Conservation (phyloP, 2,329 filamentous ascomycete species). For the Colletotrichum tanaceti region DNA sequence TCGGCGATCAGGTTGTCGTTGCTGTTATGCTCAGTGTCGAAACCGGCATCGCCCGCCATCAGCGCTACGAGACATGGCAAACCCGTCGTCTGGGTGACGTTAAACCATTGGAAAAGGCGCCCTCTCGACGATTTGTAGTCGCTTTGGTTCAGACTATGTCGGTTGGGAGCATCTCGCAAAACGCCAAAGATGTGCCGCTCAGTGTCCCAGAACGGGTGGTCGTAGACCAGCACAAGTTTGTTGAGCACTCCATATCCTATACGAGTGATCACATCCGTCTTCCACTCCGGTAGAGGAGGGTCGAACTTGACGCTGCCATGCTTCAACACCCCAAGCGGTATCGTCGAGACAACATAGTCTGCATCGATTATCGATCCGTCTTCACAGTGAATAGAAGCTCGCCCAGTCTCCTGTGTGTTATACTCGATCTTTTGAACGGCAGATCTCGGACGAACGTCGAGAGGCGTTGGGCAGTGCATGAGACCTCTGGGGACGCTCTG, state of each 20-base stretch:
- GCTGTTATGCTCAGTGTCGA: conserved; percentile 82
- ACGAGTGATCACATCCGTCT: conserved; percentile 80
- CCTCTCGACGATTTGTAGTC: conserved; percentile 84
- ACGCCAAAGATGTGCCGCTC: conserved; percentile 94
- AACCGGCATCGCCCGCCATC: conserved; percentile 95
- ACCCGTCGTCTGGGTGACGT: conserved; percentile 89
- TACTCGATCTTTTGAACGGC: conserved; percentile 78
- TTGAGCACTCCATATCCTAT: conserved; percentile 95
- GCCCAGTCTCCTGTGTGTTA: conserved; percentile 57
- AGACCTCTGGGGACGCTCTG: conserved; percentile 92
- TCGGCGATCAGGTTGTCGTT: conserved; percentile 83
- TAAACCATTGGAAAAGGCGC: conserved; percentile 99
- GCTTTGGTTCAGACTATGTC: conserved; percentile 78
- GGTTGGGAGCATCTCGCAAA: conserved; percentile 77
- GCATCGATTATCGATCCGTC: conserved; percentile 82
- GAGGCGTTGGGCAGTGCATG: conserved; percentile 77
- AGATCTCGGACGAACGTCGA: conserved; percentile 81
- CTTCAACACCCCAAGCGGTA: conserved; percentile 92
- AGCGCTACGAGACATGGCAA: conserved; percentile 88
- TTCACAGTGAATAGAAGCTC: conserved; percentile 72
- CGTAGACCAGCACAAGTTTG: conserved; percentile 92
- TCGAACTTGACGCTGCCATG: conserved; percentile 84
- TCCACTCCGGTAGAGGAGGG: conserved; percentile 91
- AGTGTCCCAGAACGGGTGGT: conserved; percentile 90
- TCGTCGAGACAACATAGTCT: conserved; percentile 91